Percentiles rank a stretch among this genome's conserved stretches.
phyloP scores from a whole-genome alignment of 2,329 filamentous ascomycete species.

The Chaetomium strumarium region DNA sequence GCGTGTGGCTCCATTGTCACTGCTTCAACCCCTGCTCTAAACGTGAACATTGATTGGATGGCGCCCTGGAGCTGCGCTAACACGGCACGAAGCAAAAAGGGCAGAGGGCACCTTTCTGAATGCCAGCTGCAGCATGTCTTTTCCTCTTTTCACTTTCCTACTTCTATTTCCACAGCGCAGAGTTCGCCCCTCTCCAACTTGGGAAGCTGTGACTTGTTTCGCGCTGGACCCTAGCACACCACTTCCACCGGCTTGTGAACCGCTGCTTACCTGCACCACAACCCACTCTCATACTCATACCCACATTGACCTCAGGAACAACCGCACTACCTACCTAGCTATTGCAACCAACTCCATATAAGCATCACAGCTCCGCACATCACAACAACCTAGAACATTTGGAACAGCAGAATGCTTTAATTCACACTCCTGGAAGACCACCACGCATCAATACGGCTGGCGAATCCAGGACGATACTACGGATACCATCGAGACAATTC shows the following conservation, averaged over 20 bases:
- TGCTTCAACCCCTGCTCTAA: conserved; percentile 8
- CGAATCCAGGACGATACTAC: conserved; percentile 1
- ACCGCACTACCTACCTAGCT: too few relatives aligned
- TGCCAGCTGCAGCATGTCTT: conserved; percentile 15
- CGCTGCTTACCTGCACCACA: too few relatives aligned
- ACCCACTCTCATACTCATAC: too few relatives aligned
- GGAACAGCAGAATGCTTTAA: too few relatives aligned
- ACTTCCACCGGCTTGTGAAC: too few relatives aligned
- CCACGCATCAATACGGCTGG: conserved; percentile 5
- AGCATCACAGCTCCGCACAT: neutral
- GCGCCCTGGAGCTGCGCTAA: conserved; percentile 16
- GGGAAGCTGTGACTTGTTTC: neutral
- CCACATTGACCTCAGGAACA: too few relatives aligned
- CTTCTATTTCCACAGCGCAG: conserved; percentile 10
- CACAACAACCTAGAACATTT: neutral
- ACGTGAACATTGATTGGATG: conserved; percentile 18
- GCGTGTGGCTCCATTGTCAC: neutral
- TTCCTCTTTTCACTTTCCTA: conserved; percentile 9
- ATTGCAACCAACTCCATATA: too few relatives aligned
- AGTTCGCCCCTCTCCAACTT: conserved; percentile 1
- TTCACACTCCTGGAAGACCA: neutral
- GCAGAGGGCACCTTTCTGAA: conserved; percentile 17
- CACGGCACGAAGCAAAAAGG: conserved; percentile 16
- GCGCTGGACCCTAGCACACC: too few relatives aligned
- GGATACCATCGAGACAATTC: neutral